Evolutionary conservation across 495 filamentous ascomycete species (phyloP), one percentile per base, ranked within the genome.

Genomic region (Chaetomium fimeti): DNA sequence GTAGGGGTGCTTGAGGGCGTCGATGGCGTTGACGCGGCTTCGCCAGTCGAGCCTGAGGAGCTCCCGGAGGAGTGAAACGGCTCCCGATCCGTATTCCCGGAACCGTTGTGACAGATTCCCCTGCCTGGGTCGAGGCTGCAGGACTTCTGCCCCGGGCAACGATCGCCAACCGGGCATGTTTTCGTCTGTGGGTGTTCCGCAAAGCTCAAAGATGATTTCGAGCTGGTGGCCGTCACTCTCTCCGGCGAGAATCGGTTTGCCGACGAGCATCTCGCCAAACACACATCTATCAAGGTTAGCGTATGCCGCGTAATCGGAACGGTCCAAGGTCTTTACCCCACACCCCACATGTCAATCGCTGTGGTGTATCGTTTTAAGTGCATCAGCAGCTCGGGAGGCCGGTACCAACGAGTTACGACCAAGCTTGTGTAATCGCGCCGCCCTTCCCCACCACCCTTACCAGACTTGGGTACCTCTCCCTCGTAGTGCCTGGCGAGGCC

Each of bases 321-420:
- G n/a, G 5, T 12, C 2, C 48, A 60, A 60, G 25, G 43, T 62
- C 24, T 81, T 79, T 82, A 93, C 89, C 93, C 93, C 69, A 96
- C 93, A 71, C 94, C 94, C 94, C 94, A 99, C 82, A 98, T 84
- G 76, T 99, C 94, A 73, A 99, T 96, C 4, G 94, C 92, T 25
- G 94, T 90, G 38, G 94, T 99, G 72, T 99, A 99, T 62, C 82
- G 83, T 65, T 89, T 88, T 13, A 98, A 82, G 54, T 91, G 88
- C 42, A 99, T 81, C 25, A 99, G 81, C 11, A 99, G 82, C 80
- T 99, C 94, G 15, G 94, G 94, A 63, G 94, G 94, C 29, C 94
- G 83, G 71, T 99, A 99, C 94, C 94, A 99, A 61, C 94, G 80
- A 43, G 94, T 99, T 20, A 99, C 94, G 29, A 99, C 94, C 22